Base-by-base conservation (phyloP, 2,329 filamentous ascomycete species). In the Fusarium guadeloupense region DNA sequence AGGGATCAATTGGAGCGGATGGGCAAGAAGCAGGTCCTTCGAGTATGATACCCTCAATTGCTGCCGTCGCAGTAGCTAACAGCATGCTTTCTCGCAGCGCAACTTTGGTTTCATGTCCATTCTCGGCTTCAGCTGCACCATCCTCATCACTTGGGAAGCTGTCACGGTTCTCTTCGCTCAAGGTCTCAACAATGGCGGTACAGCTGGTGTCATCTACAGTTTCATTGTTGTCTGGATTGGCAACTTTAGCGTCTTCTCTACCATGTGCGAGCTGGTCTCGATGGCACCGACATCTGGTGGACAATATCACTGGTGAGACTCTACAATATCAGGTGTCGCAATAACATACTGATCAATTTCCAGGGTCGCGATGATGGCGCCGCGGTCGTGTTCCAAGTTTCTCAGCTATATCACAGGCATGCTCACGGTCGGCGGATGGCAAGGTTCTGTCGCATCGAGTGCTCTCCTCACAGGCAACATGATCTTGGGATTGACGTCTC, bases 111-210 rank as follows among this genome's bases (percentile, higher is more conserved):
- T 81, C 64, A 63, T 81, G 49, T 79, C 79, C 4, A 83, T 82
- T 25, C 74, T 84, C 12, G 81, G 81, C 6, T 84, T 84, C 55
- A 78, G 79, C n/a, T 81, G 80, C 58, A 80, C 82, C 19, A 75
- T 83, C 30, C 78, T 83, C 64, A 78, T 80, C 42, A 84, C 83
- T 0, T 86, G 83, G 83, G 83, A 85, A 67, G 59, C 58, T 1
- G 71, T 71, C 50, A 76, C 75, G 0, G 71, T 74, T 6, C 66
- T 73, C 4, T 75, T 77, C 31, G 60, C 67, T 0, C 70, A 69
- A 3, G 74, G 74, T 7, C 72, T 80, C 17, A 62, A 72, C n/a
- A 83, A 84, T 61, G 83, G 83, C 8, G 83, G 83, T 13, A 78
- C 80, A 2, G 81, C 78, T 4, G 83, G 82, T 20, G 73, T 84